These are phyloP conservation scores for Fusarium scirpi DNA, from an alignment of 2,329 filamentous ascomycete genomes.

Conservation along the genomic window DNA sequence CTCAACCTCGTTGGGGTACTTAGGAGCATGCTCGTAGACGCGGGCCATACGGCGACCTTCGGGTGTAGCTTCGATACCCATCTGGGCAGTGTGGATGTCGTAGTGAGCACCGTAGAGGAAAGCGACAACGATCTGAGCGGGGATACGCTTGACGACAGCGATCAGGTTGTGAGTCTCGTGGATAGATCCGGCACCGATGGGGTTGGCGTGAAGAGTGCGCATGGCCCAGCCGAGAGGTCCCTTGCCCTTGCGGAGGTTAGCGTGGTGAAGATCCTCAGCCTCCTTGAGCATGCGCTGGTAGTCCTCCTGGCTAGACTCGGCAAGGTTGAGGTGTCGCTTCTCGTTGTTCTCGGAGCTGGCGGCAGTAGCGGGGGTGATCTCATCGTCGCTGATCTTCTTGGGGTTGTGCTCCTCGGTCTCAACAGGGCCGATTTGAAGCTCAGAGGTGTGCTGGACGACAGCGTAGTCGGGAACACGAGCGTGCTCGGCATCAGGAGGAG, in stretches of 20 bases:
- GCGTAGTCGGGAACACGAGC: slow-evolving; percentile 80
- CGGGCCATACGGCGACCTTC: slow-evolving; percentile 75
- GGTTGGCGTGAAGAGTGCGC: slow-evolving; percentile 80
- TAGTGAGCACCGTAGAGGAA: slow-evolving; percentile 82
- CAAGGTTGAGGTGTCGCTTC: slow-evolving; percentile 55
- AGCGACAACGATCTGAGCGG: slow-evolving; percentile 73
- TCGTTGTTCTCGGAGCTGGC: slow-evolving; percentile 51
- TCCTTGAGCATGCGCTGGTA: slow-evolving; percentile 73
- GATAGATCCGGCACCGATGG: slow-evolving; percentile 76
- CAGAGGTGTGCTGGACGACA: slow-evolving; percentile 75
- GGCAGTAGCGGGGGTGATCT: slow-evolving; percentile 49
- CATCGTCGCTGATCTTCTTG: slow-evolving; percentile 46
- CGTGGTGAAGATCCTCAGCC: slow-evolving; percentile 69
- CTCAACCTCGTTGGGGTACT: slow-evolving; percentile 79
- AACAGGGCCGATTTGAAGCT: slow-evolving; percentile 52
- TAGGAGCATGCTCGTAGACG: slow-evolving; percentile 69
- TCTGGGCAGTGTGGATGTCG: slow-evolving; percentile 83
- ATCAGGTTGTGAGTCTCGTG: slow-evolving; percentile 81
- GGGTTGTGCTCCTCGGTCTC: slow-evolving; percentile 30
- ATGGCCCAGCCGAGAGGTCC: slow-evolving; percentile 87
- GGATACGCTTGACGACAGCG: slow-evolving; percentile 72
- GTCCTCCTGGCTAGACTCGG: slow-evolving; percentile 58
- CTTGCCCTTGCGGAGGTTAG: slow-evolving; percentile 69
- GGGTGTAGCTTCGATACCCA: slow-evolving; percentile 76
- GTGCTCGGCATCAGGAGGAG: slow-evolving; percentile 63